These are phyloP conservation scores for Labyrinthula sp. DNA, from an alignment of 352 stramenopile genomes.

Conservation along the genomic window DNA sequence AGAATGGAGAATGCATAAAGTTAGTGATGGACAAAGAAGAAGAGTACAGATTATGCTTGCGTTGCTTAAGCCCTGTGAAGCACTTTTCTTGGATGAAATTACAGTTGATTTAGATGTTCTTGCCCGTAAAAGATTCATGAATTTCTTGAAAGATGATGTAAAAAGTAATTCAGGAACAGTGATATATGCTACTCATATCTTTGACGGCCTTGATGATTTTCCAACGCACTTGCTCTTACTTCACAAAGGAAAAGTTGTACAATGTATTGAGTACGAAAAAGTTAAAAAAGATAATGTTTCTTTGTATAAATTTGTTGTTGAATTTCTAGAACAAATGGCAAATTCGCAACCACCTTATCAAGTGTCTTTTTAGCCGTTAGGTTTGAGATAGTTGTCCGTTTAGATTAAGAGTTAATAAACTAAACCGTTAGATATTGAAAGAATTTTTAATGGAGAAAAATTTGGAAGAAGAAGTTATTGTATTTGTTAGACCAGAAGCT, in stretches of 20 bases:
- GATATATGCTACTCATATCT: conserved; percentile 80
- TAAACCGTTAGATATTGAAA: not conserved
- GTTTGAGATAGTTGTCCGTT: not conserved
- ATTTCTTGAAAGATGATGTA: conserved; percentile 65
- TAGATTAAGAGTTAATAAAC: not conserved
- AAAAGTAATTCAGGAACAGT: conserved; percentile 46
- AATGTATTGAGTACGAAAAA: conserved; percentile 3
- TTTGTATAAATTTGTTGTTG: conserved; percentile 13
- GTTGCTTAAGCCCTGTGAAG: conserved; percentile 76
- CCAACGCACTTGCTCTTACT: conserved; percentile 32
- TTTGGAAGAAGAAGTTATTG: conserved; percentile 1
- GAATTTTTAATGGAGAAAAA: conserved; percentile 1
- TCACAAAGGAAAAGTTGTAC: conserved; percentile 9
- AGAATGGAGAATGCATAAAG: conserved; percentile 61
- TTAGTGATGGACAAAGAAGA: conserved; percentile 55
- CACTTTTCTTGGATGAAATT: conserved; percentile 93
- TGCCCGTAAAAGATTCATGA: conserved; percentile 69
- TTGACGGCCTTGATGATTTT: conserved; percentile 87
- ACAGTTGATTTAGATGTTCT: conserved; percentile 86
- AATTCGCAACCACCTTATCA: conserved; percentile 7
- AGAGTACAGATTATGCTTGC: conserved; percentile 85
- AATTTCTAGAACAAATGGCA: conserved; percentile 2
- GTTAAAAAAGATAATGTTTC: conserved; percentile 1
- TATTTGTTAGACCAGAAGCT: too few relatives aligned
- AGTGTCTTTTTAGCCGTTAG: conserved; percentile 1